Evolutionary conservation across 2,329 filamentous ascomycete genomes (phyloP).

Genomic region (Pyrenochaeta sp.): DNA sequence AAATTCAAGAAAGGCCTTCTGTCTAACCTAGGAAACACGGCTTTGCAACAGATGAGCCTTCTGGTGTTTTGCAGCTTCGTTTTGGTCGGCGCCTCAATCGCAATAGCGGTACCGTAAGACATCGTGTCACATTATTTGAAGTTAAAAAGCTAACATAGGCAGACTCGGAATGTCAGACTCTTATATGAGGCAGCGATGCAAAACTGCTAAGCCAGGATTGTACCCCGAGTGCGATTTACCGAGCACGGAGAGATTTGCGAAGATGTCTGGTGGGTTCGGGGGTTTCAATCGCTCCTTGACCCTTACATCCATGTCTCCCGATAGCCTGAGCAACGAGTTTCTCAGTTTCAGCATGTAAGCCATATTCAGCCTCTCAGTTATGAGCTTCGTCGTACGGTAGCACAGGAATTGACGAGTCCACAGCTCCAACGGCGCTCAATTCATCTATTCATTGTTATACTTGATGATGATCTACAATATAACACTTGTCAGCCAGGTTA

Average conservation of each 20-base stretch:
- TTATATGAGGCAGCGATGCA: no score
- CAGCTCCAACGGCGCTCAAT: conserved; percentile 39
- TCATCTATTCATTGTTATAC: conserved; percentile 41
- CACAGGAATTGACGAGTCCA: conserved; percentile 2
- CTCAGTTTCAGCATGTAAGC: conserved; percentile 32
- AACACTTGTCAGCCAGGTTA: conserved; percentile 30
- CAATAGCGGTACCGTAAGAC: conserved; percentile 22
- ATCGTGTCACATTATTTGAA: neutral
- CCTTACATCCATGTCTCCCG: conserved; percentile 19
- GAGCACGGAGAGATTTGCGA: conserved; percentile 7
- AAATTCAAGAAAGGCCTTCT: conserved; percentile 41
- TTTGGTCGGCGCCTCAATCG: conserved; percentile 28
- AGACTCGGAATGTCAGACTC: conserved; percentile 5
- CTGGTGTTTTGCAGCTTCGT: conserved; percentile 29
- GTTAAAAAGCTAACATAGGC: neutral
- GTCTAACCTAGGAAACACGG: conserved; percentile 38
- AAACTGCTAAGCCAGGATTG: no score
- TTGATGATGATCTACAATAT: conserved; percentile 43
- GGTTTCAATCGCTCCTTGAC: conserved; percentile 32
- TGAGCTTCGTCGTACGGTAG: neutral
- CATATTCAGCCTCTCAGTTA: no score
- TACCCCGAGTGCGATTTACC: conserved; percentile 12
- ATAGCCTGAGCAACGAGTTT: conserved; percentile 30
- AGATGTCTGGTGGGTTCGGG: conserved; percentile 30
- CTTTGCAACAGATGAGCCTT: conserved; percentile 38